phyloP scores from a whole-genome alignment of 345 rosid genomes.

The Kandelia obovata region DNA sequence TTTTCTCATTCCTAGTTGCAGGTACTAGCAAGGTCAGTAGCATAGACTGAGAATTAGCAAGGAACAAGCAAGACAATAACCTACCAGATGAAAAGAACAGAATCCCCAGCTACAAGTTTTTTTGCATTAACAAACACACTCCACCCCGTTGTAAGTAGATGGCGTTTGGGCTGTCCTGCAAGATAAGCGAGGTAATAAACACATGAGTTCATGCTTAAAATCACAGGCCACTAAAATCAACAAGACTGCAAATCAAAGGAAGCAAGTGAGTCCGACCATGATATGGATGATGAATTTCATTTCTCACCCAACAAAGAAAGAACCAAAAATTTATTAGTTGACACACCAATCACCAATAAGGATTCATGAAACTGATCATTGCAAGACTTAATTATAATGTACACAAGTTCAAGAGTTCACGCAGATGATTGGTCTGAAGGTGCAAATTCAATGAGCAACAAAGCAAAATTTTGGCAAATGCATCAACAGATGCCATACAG shows the following conservation, averaged over 20 bases:
- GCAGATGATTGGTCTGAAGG: too few species aligned
- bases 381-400: too few species aligned
- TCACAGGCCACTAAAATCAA: background rate
- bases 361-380: too few species aligned
- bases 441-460: too few species aligned
- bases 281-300: too few species aligned
- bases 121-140: conserved; percentile 51
- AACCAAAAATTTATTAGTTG: too few species aligned
- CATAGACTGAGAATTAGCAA: background rate
- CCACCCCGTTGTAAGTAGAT: conserved; percentile 49
- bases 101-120: conserved; percentile 48
- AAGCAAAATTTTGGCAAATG: too few species aligned
- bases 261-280: too few species aligned
- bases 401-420: too few species aligned
- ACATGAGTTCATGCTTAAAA: background rate
- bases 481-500: background rate
- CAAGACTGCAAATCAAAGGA: too few species aligned
- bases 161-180: conserved; percentile 50
- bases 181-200: conserved; percentile 5
- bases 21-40: background rate
- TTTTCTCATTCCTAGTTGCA: conserved; percentile 38
- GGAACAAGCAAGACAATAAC: background rate
- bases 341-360: too few species aligned
- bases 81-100: conserved; percentile 40
- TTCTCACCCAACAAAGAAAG: too few species aligned